Evolutionary conservation across 805 yeast species (phyloP).

Genomic region (Lipomyces sp.): DNA sequence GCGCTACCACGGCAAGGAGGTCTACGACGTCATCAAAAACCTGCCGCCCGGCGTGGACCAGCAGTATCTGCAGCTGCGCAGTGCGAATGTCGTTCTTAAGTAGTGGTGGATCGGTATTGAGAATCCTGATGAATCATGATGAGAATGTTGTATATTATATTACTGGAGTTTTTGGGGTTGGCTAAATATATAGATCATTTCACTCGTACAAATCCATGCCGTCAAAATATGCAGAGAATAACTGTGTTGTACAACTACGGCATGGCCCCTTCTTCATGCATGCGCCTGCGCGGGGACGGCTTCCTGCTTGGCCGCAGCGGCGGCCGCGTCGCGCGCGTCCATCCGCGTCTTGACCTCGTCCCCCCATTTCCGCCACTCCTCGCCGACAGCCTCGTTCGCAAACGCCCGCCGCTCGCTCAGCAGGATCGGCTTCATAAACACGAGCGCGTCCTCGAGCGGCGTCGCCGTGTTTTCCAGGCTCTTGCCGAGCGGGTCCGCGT

Average conservation of each 20-base stretch:
- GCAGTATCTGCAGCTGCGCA: conserved; percentile 80
- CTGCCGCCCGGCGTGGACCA: conserved; percentile 92
- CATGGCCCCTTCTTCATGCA: no score
- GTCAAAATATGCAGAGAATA: no score
- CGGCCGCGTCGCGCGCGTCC: conserved; percentile 1
- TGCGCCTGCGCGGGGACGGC: no score
- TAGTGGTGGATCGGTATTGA: conserved; percentile 30
- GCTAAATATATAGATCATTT: no score
- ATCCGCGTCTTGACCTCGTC: conserved; percentile 9
- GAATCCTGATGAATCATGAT: neutral
- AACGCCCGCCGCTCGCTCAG: neutral
- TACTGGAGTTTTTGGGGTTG: neutral
- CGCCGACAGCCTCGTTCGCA: neutral
- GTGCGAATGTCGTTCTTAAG: conserved; percentile 81
- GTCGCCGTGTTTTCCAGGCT: conserved; percentile 39
- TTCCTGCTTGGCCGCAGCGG: no score
- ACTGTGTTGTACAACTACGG: no score
- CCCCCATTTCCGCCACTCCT: conserved; percentile 10
- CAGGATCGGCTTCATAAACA: conserved; percentile 40
- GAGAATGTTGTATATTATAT: neutral
- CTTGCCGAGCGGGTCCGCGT: conserved; percentile 52
- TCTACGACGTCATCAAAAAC: conserved; percentile 67
- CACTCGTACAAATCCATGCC: neutral
- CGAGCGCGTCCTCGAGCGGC: conserved; percentile 45
- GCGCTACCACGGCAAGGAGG: conserved; percentile 78